Evolutionary conservation across 768 basidiomycete genomes (phyloP).

Genomic region (Lactarius vividus): DNA sequence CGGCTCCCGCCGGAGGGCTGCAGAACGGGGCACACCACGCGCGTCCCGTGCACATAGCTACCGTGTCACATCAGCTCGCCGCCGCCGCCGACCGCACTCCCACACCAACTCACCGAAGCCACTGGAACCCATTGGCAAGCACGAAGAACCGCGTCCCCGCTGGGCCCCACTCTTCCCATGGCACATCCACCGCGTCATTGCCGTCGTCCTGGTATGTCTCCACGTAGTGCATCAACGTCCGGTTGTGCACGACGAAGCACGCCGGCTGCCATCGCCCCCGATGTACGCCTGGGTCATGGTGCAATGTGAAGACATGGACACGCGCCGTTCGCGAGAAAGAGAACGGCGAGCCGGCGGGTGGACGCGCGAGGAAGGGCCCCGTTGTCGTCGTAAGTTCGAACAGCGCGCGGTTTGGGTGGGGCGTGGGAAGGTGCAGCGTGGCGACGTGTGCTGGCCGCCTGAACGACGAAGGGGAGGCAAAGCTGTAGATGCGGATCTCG

Average conservation of each 20-base stretch:
- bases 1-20: constrained; percentile 16
- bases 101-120: constrained; percentile 33
- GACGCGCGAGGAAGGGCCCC: constrained; percentile 31
- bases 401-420: constrained; percentile 21
- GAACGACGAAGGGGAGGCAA: constrained; percentile 29
- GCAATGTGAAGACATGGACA: constrained; percentile 33
- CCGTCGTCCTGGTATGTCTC: background rate
- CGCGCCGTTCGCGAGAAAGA: constrained; percentile 28
- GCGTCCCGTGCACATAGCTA: constrained; percentile 41
- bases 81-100: background rate
- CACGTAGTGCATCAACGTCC: constrained; percentile 31
- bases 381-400: constrained; percentile 31
- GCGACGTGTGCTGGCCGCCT: constrained; percentile 27
- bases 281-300: constrained; percentile 24
- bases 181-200: constrained; percentile 21
- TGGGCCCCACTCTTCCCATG: constrained; percentile 43
- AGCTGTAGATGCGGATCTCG: constrained; percentile 44
- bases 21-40: constrained; percentile 35
- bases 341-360: constrained; percentile 26
- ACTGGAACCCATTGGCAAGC: constrained; percentile 36
- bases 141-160: constrained; percentile 36
- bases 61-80: background rate
- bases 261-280: constrained; percentile 26
- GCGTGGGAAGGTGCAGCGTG: constrained; percentile 31
- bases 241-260: constrained; percentile 38